Percentiles rank a stretch among this genome's conserved stretches.
Conservation (phyloP, 2,329 filamentous ascomycete genomes). For the Neocucurbitaria cava region DNA sequence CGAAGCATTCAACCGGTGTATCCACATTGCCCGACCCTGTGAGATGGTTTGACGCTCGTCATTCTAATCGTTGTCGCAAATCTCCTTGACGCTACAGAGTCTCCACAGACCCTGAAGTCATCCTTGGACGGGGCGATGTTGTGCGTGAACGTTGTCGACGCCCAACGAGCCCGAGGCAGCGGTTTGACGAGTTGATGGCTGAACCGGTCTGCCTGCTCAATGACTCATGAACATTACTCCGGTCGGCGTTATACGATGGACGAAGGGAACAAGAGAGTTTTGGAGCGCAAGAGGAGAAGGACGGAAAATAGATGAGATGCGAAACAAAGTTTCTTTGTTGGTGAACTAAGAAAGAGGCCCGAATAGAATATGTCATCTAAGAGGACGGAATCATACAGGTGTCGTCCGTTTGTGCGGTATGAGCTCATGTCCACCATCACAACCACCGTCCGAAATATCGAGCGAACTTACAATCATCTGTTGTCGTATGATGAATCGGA, state of each 20-base stretch:
- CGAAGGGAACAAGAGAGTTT: not conserved
- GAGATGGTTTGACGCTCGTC: not conserved
- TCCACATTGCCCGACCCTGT: not conserved
- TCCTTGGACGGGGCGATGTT: not conserved
- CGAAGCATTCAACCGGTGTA: not conserved
- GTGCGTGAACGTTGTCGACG: not conserved
- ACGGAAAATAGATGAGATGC: not conserved
- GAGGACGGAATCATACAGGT: not conserved
- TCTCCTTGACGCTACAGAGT: not conserved
- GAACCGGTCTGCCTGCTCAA: not conserved
- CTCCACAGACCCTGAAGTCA: not conserved
- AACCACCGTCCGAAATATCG: not conserved
- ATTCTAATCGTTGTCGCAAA: not conserved
- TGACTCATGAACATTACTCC: not conserved
- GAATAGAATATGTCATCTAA: not conserved
- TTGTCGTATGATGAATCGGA: not conserved
- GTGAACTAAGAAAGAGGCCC: not conserved
- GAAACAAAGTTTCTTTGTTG: not conserved
- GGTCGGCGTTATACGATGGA: not conserved
- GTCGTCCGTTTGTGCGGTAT: not conserved
- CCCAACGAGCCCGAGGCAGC: not conserved
- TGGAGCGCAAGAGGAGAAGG: not conserved
- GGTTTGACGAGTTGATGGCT: slow-evolving; percentile 2
- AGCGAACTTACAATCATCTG: not conserved
- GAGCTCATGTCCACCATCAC: not conserved